These are phyloP conservation scores for Leucoagaricus sp. DNA, from an alignment of 1,284 basidiomycete genomes.

Conservation along the genomic window DNA sequence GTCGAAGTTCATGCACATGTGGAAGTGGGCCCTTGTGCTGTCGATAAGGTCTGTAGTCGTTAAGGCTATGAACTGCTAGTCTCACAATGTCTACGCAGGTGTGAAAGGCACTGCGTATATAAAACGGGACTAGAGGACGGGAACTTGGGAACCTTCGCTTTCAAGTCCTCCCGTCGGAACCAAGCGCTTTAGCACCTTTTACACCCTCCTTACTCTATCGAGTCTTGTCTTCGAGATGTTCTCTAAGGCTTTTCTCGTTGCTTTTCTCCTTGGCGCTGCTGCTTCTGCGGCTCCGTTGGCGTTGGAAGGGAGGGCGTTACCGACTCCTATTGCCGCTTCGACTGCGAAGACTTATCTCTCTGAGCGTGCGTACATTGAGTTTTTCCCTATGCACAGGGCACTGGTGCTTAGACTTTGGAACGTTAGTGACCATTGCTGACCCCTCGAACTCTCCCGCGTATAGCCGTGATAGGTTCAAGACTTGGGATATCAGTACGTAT, in stretches of 20 bases:
- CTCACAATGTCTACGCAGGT: no score
- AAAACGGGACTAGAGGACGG: no score
- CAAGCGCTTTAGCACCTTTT: no score
- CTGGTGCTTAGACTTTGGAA: not conserved
- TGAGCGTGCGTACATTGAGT: conserved; percentile 19
- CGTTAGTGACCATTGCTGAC: conserved; percentile 43
- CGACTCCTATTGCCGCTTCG: conserved; percentile 30
- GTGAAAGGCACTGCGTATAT: no score
- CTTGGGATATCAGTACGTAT: conserved; percentile 45
- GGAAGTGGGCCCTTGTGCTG: no score
- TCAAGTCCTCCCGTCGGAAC: no score
- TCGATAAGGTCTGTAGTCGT: no score
- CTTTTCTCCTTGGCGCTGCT: not conserved
- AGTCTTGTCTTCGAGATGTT: no score
- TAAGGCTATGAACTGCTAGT: no score
- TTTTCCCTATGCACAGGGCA: not conserved
- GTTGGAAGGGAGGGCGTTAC: conserved; percentile 21
- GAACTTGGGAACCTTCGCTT: no score
- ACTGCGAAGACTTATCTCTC: conserved; percentile 32
- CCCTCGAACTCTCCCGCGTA: conserved; percentile 50
- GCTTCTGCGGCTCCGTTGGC: not conserved
- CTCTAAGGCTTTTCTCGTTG: not conserved
- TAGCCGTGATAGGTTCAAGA: conserved; percentile 42
- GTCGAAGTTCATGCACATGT: no score
- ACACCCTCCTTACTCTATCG: no score